Evolutionary conservation across 1,284 basidiomycete species (phyloP), one percentile per base, ranked within the genome.

Genomic region (Pseudozyma thailandica): DNA sequence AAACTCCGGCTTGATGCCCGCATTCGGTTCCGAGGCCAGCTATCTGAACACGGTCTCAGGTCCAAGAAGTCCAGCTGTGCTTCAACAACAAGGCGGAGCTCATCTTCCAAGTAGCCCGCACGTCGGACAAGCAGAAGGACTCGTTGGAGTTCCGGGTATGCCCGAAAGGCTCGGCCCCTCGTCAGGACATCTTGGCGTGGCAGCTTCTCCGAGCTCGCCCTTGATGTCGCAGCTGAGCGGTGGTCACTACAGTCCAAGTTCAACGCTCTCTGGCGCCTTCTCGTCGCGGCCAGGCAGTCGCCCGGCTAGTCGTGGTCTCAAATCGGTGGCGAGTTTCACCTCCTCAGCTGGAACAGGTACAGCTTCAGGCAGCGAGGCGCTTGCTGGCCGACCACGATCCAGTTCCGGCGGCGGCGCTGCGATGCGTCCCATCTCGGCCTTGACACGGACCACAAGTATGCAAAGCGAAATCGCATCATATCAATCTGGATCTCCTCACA

Each of bases 321-420:
- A 72, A 26, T 74, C 72, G 28, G 68, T 74, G 7, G 72, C 72
- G 27, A 71, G 63, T 57, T 74, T 74, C 62, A 72, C 68, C 18
- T 74, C 68, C 3, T 71, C 72, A 1, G 54, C 44, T 13, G 59
- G 62, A 6, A 62, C 69, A n/a, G 62, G 51, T 35, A 51, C 51
- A 2, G 62, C 42, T 16, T 55, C 58, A 6, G 45, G 48, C 1
- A 65, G 54, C 58, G 62, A 62, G 33, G 43, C 28, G 28, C 44
- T 47, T 21, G 31, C 31, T 3, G 48, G 48, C 18, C 54, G 69
- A 13, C 69, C 62, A 12, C 57, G 69, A 9, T 72, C 69, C 6
- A 61, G 58, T 30, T 72, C 69, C 3, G 58, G 62, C 30, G 55
- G 58, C 49, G 55, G 47, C 18, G 47, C 42, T 2, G 43, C 26